Conservation (phyloP, 495 filamentous ascomycete genomes). For the Penicillium tannophilum region DNA sequence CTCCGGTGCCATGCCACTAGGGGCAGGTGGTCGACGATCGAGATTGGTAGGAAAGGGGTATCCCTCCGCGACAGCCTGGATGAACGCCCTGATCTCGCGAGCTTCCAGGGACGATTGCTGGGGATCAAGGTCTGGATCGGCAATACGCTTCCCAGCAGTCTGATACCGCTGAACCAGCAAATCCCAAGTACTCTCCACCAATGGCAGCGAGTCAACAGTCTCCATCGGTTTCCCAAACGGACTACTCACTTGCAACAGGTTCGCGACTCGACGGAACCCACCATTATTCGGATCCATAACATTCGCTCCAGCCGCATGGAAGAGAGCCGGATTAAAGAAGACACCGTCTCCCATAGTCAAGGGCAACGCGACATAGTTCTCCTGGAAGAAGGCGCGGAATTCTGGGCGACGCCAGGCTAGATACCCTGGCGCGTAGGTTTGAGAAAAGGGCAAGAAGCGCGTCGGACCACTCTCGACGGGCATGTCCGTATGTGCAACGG, state of each 20-base stretch:
- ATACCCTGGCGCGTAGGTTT: constrained; percentile 53
- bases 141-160: constrained; percentile 31
- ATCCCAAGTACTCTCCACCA: constrained; percentile 48
- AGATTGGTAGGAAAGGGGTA: constrained; percentile 61
- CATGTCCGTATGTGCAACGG: constrained; percentile 59
- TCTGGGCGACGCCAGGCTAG: constrained; percentile 49
- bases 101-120: constrained; percentile 3
- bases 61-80: constrained; percentile 52
- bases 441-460: constrained; percentile 55
- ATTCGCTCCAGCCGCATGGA: constrained; percentile 60
- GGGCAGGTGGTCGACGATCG: constrained; percentile 50
- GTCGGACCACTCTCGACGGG: constrained; percentile 54
- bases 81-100: constrained; percentile 33
- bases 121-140: constrained; percentile 31
- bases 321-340: constrained; percentile 59
- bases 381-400: constrained; percentile 51
- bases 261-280: constrained; percentile 50
- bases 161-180: constrained; percentile 32
- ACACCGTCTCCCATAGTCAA: constrained; percentile 52
- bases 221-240: constrained; percentile 64
- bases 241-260: constrained; percentile 56
- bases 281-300: constrained; percentile 24
- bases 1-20: constrained; percentile 56
- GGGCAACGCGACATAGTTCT: constrained; percentile 48
- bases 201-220: constrained; percentile 45